Base-by-base conservation (phyloP, 73 alveolate genomes). In the Loxodes magnus region DNA sequence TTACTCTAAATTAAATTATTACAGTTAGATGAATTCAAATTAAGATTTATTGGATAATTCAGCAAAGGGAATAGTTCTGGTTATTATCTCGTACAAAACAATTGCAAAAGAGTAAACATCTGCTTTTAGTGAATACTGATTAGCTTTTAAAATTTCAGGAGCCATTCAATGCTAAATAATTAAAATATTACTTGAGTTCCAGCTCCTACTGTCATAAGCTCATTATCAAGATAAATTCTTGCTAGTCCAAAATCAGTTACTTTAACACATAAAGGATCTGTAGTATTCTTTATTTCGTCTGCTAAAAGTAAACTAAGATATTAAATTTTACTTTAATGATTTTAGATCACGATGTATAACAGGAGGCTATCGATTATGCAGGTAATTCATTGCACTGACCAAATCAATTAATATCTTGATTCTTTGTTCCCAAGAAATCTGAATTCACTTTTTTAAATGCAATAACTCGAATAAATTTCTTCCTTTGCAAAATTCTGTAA, bases 211-310 rank as follows among this genome's bases (percentile, higher is more conserved):
- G 60, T 48, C 60, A 48, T 48, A 7, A 65, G 58, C 42, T 58
- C 64, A 20, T 86, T 48, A 16, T 50, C 38, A 4, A 43, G 29
- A 50, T 49, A 58, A 59, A 65, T 77, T 58, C 87, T 67, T 16
- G 95, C 43, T 3, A 87, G 58, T 19, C 97, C 97, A 63, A 82
- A 87, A 58, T 87, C 97, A 24, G 90, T 59, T 25, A 87, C 69
- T 62, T 87, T 87, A 23, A 72, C 72, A 33, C 63, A 51, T 6
- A 81, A 65, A 25, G 43, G 59, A 56, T 82, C 95, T 15, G 67
- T 35, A 12, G 49, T 55, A 22, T 63, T 61, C 25, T 56, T 43
- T 6, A 87, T 72, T 21, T 57, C 57, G 42, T 78, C 60, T 10
- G 80, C 41, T 58, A 87, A 25, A 30, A 87, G 58, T 41, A 87